Evolutionary conservation across 768 basidiomycete species (phyloP).

Genomic region (Trametes punicea): DNA sequence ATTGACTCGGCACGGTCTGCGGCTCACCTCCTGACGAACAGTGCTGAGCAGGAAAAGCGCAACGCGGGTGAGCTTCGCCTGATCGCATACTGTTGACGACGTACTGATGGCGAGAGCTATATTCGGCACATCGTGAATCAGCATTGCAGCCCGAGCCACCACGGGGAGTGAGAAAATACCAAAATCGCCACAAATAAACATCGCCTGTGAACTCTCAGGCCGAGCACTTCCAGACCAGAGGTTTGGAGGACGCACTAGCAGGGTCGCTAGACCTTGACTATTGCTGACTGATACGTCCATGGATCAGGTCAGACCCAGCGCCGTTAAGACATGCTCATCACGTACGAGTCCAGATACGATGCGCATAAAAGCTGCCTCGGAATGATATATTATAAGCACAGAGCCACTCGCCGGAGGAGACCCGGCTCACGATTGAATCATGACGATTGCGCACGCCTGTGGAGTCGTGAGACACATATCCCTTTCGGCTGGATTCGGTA

Average conservation of each 20-base stretch:
- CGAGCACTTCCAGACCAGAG: background rate
- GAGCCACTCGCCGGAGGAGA: background rate
- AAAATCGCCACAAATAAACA: background rate
- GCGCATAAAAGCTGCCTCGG: conserved; percentile 8
- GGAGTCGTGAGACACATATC: background rate
- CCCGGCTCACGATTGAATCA: conserved; percentile 4
- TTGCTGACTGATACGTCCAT: conserved; percentile 4
- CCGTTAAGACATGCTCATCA: background rate
- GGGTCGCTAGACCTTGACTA: background rate
- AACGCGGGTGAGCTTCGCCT: too few species aligned
- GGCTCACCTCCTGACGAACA: conserved; percentile 11
- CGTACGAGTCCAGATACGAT: conserved; percentile 15
- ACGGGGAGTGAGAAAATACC: background rate
- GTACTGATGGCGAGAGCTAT: conserved; percentile 1
- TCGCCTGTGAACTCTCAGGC: background rate
- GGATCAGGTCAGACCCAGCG: background rate
- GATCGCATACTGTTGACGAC: too few species aligned
- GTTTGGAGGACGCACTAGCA: background rate
- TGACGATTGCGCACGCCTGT: conserved; percentile 7
- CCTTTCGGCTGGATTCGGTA: background rate
- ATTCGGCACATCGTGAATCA: background rate
- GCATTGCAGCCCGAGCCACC: too few species aligned
- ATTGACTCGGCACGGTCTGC: background rate
- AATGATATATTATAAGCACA: background rate
- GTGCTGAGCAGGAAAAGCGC: background rate